Evolutionary conservation across 176 grass and related monocot genomes (phyloP), one percentile per base, ranked within the genome.

Genomic region (Zea mays): DNA sequence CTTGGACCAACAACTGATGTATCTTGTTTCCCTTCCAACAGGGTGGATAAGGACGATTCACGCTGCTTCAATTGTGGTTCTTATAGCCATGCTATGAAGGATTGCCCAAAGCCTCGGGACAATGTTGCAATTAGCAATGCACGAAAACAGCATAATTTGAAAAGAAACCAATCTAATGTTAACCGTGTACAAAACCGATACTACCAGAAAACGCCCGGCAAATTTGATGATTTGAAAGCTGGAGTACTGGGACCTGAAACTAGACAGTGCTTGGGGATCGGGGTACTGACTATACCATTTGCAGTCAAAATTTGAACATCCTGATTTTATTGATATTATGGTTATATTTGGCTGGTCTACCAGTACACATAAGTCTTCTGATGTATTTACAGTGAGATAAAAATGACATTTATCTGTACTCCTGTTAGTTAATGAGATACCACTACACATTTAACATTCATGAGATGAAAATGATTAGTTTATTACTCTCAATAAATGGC

Each of bases 31-130:
- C 82, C 35, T 64, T 36, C 64, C 79, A 81, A 76, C 79, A 93
- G 92, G 79, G 65, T 57, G 6, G 78, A 88, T 45, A 90, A 89
- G 71, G 90, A 92, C 37, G 87, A 90, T 86, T 90, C 96, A 7
- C 91, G 92, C 14, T 99, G 96, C 86, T 99, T 99, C 88, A 99
- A 95, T 76, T 99, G 96, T 75, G 88, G 96, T 39, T 99, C 96
- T 21, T 99, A 99, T 66, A 88, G 90, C 76, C 96, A 99, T 85
- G 74, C 90, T 13, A 60, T 95, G 62, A 95, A 90, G 87, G 92
- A 99, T 17, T 99, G 96, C 85, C 74, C 89, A 62, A 93, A 90
- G 56, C 96, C 92, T 77, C 92, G 96, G 72, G 90, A 99, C 76
- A 84, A 92, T 77, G 81, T 80, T 56, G 87, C 96, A 81, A 95